Conservation (phyloP, 2,329 filamentous ascomycete species). For the Metarhizium guizhouense region DNA sequence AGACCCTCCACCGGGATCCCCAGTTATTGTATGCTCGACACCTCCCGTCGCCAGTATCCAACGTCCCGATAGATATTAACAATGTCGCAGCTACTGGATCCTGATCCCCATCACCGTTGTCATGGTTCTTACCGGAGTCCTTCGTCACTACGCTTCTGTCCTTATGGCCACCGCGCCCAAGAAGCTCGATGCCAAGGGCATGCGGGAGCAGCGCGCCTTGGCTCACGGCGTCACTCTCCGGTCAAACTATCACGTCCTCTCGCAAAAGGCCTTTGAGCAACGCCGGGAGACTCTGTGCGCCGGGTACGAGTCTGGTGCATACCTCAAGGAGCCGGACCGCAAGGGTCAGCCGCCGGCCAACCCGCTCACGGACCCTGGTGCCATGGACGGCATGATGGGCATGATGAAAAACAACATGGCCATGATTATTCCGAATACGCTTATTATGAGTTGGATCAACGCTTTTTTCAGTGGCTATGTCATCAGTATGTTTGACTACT, state of each 20-base stretch:
- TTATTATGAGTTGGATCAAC: conserved; percentile 99
- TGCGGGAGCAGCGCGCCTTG: conserved; percentile 81
- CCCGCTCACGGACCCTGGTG: conserved; percentile 87
- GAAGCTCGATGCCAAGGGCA: conserved; percentile 62
- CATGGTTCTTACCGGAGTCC: conserved; percentile 92
- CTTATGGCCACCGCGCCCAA: conserved; percentile 82
- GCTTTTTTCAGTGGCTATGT: conserved; percentile 98
- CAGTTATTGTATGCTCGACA: conserved; percentile 73
- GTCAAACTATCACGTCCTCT: conserved; percentile 71
- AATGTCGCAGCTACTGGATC: conserved; percentile 80
- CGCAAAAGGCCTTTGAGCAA: conserved; percentile 64
- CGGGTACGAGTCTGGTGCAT: conserved; percentile 77
- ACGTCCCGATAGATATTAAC: not conserved
- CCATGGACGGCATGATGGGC: conserved; percentile 99
- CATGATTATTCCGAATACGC: conserved; percentile 97
- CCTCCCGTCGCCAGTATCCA: not conserved
- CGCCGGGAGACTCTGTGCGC: conserved; percentile 75
- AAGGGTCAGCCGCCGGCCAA: conserved; percentile 84
- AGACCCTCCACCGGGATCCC: conserved; percentile 97
- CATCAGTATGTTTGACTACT: conserved; percentile 55
- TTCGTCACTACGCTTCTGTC: conserved; percentile 93
- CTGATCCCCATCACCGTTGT: conserved; percentile 93
- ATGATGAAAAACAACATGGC: conserved; percentile 99
- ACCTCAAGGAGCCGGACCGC: conserved; percentile 79
- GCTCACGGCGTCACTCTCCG: conserved; percentile 79